Evolutionary conservation across 768 basidiomycete genomes (phyloP).

Genomic region (Boletus tomentosulus): DNA sequence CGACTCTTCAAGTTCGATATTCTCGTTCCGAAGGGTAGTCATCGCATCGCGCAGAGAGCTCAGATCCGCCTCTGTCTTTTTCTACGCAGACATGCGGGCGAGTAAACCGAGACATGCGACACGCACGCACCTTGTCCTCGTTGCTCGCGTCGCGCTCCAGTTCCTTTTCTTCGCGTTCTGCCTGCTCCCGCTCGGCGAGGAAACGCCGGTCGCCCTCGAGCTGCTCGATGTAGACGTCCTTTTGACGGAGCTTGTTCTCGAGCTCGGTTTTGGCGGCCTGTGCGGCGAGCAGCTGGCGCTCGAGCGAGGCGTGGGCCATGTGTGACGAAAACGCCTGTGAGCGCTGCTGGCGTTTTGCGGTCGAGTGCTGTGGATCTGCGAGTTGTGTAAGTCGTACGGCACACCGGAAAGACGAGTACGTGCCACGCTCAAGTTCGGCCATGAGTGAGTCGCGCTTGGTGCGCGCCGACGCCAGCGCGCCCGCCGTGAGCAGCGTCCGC

Average conservation of each 20-base stretch:
- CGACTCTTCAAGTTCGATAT: constrained; percentile 58
- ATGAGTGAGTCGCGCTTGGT: constrained; percentile 62
- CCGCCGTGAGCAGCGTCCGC: not conserved
- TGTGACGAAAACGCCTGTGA: constrained; percentile 56
- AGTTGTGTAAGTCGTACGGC: not conserved
- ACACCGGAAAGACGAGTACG: constrained; percentile 5
- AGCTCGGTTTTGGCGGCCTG: constrained; percentile 61
- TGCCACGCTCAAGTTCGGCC: constrained; percentile 66
- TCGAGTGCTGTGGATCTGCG: constrained; percentile 61
- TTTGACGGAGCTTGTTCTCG: constrained; percentile 65
- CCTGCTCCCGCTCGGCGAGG: constrained; percentile 63
- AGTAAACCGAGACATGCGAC: not conserved
- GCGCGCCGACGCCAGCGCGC: constrained; percentile 12
- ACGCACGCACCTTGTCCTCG: constrained; percentile 55
- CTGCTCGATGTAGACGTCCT: constrained; percentile 55
- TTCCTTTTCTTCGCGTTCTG: constrained; percentile 67
- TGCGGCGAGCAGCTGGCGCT: constrained; percentile 60
- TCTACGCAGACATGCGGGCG: constrained; percentile 30
- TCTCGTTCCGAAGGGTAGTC: constrained; percentile 49
- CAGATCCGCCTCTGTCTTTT: constrained; percentile 47
- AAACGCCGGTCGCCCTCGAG: constrained; percentile 68
- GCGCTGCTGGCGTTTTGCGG: constrained; percentile 67
- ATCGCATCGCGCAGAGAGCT: constrained; percentile 48
- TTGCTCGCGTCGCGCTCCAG: constrained; percentile 45
- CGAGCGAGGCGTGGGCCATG: constrained; percentile 58